These are phyloP conservation scores for Astrothelium subdiscretum DNA, from an alignment of 495 filamentous ascomycete species.

Conservation along the genomic window DNA sequence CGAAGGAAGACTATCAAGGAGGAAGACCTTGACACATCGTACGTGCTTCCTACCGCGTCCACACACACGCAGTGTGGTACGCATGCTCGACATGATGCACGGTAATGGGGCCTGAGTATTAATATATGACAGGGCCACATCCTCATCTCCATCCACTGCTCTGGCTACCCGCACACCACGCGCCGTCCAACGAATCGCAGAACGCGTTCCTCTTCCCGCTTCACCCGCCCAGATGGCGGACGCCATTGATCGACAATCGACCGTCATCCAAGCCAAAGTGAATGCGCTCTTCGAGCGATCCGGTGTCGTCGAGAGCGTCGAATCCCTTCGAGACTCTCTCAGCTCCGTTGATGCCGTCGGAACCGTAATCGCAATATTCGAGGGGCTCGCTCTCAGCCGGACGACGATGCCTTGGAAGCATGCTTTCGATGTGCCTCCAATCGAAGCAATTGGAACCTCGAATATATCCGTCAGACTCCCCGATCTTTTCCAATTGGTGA, in stretches of 20 bases:
- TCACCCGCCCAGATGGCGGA: constrained; percentile 78
- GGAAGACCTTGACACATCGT: constrained; percentile 34
- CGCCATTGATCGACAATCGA: constrained; percentile 63
- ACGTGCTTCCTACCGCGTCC: constrained; percentile 19
- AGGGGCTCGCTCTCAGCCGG: constrained; percentile 48
- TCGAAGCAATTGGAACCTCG: constrained; percentile 34
- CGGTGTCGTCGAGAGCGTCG: constrained; percentile 43
- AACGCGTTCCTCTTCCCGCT: constrained; percentile 55
- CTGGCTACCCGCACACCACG: constrained; percentile 41
- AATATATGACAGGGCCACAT: background rate
- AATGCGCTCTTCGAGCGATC: constrained; percentile 33
- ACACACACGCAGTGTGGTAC: background rate
- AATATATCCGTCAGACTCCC: constrained; percentile 52
- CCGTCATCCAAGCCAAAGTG: constrained; percentile 45
- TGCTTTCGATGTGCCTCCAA: constrained; percentile 45
- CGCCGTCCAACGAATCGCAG: constrained; percentile 40
- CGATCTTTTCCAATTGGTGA: constrained; percentile 72
- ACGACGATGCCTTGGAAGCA: constrained; percentile 56
- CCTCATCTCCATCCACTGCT: constrained; percentile 15
- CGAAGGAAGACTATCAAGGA: constrained; percentile 31
- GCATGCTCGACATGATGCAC: constrained; percentile 3
- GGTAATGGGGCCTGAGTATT: background rate
- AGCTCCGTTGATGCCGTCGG: constrained; percentile 44
- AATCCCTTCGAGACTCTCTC: constrained; percentile 30
- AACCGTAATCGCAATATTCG: constrained; percentile 39